Evolutionary conservation across 2,329 filamentous ascomycete species (phyloP).

Genomic region (Leptoxyphium fumago): DNA sequence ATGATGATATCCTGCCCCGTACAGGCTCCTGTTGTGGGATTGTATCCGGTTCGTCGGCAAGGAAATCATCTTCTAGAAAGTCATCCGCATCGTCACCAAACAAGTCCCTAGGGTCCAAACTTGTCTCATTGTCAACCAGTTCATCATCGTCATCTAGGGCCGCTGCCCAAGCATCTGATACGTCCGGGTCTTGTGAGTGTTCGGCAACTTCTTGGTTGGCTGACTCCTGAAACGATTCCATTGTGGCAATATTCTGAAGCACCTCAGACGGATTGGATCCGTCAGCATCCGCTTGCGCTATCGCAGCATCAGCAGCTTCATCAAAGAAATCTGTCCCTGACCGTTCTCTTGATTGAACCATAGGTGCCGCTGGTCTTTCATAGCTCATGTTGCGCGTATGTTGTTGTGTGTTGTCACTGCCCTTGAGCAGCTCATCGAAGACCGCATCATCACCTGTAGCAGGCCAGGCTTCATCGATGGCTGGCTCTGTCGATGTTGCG

Average conservation of each 20-base stretch:
- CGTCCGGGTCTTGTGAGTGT: conserved; percentile 37
- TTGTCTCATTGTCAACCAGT: conserved; percentile 17
- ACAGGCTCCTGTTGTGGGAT: conserved; percentile 4
- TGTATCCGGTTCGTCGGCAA: conserved; percentile 1
- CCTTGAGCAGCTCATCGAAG: conserved; percentile 16
- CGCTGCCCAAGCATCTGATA: conserved; percentile 71
- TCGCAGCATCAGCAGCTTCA: neutral
- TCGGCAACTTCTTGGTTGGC: conserved; percentile 1
- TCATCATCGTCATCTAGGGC: conserved; percentile 43
- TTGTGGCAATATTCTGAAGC: conserved; percentile 1
- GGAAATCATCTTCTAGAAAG: conserved; percentile 54
- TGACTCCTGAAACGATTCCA: conserved; percentile 1
- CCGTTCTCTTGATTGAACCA: neutral
- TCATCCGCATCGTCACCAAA: conserved; percentile 77
- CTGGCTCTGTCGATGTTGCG: conserved; percentile 1
- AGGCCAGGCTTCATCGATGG: conserved; percentile 12
- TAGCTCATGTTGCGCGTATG: neutral
- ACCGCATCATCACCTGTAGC: conserved; percentile 17
- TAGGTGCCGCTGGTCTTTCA: neutral
- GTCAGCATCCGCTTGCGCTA: neutral
- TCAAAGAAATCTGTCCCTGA: neutral
- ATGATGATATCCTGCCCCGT: neutral
- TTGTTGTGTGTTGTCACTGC: neutral
- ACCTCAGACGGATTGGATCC: neutral
- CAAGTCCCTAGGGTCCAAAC: conserved; percentile 48